Evolutionary conservation across 2,329 filamentous ascomycete genomes (phyloP).

Genomic region (Talaromyces piceae): DNA sequence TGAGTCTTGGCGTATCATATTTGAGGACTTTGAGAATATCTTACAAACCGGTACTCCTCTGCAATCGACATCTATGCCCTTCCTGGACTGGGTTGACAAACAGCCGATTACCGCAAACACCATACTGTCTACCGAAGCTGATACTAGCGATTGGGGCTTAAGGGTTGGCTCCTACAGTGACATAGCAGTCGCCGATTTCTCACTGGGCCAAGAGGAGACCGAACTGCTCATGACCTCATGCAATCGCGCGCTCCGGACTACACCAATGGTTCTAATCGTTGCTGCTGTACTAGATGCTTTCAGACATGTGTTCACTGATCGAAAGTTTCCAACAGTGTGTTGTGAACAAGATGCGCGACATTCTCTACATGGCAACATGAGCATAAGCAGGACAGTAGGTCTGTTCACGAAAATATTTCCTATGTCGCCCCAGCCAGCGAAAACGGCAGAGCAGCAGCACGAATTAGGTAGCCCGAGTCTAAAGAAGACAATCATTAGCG

Average conservation of each 20-base stretch:
- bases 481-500: not conserved
- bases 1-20: constrained; percentile 9
- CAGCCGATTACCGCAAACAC: not conserved
- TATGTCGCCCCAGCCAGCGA: not conserved
- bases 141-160: not conserved
- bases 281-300: constrained; percentile 51
- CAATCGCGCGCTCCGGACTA: constrained; percentile 11
- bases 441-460: not conserved
- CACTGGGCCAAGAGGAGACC: not conserved
- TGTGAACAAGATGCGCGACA: constrained; percentile 31
- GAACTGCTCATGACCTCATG: not conserved
- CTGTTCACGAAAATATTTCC: not conserved
- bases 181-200: not conserved
- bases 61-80: not conserved
- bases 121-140: not conserved
- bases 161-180: not conserved
- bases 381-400: constrained; percentile 37
- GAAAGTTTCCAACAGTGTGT: constrained; percentile 44
- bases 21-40: constrained; percentile 3
- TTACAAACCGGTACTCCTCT: not conserved
- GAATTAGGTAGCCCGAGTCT: not conserved
- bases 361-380: constrained; percentile 33
- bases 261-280: constrained; percentile 21
- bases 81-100: not conserved
- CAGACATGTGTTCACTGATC: constrained; percentile 48